Conservation (phyloP, 2,329 filamentous ascomycete genomes). For the Hypomyces perniciosus region DNA sequence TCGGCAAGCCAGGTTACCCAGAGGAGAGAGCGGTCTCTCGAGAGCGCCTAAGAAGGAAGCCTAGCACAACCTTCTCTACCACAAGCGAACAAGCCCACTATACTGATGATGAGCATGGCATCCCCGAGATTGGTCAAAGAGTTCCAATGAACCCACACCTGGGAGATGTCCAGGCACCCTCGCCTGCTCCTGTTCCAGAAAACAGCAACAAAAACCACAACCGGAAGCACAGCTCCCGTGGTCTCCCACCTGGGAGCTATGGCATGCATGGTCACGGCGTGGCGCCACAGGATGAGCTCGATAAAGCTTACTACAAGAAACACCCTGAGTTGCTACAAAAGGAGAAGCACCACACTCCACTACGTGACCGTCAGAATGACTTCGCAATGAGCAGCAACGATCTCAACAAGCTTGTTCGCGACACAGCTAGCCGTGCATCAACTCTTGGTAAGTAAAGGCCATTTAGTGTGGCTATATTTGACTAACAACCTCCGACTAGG, state of each 20-base stretch:
- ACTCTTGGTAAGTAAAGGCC: slow-evolving; percentile 28
- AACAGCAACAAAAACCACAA: slow-evolving; percentile 51
- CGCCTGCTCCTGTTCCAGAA: slow-evolving; percentile 56
- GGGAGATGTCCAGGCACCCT: slow-evolving; percentile 93
- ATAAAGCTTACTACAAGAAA: slow-evolving; percentile 88
- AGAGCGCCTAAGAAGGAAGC: slow-evolving; percentile 57
- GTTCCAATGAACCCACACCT: slow-evolving; percentile 92
- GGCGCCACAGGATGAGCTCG: slow-evolving; percentile 70
- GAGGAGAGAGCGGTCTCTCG: slow-evolving; percentile 41
- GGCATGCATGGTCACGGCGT: slow-evolving; percentile 85
- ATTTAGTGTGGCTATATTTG: background rate
- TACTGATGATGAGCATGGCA: slow-evolving; percentile 72
- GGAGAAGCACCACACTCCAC: slow-evolving; percentile 52
- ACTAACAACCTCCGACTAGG: slow-evolving; percentile 39
- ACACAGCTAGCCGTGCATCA: slow-evolving; percentile 53
- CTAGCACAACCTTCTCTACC: slow-evolving; percentile 51
- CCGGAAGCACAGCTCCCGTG: slow-evolving; percentile 66
- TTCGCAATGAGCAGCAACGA: slow-evolving; percentile 86
- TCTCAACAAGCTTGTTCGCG: slow-evolving; percentile 80
- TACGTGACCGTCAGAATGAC: slow-evolving; percentile 55
- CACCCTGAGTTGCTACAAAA: slow-evolving; percentile 77
- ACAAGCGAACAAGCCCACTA: slow-evolving; percentile 45
- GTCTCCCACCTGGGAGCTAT: slow-evolving; percentile 79
- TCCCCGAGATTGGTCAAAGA: slow-evolving; percentile 84
- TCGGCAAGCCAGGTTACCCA: slow-evolving; percentile 61